Conservation (phyloP, 257 asterid genomes). For the Coffea canephora region DNA sequence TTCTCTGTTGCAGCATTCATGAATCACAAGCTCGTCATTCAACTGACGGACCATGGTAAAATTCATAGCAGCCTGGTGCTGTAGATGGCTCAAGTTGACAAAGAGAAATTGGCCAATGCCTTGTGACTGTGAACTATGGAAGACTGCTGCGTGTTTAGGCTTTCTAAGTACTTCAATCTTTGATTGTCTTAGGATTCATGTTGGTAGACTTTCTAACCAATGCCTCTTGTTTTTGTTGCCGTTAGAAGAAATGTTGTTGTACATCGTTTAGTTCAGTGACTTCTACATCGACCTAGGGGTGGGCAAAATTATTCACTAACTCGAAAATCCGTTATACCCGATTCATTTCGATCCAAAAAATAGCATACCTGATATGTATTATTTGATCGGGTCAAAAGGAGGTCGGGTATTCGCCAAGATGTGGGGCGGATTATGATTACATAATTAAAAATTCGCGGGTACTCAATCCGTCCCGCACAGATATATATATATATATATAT, state of each 20-base stretch:
- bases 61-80: conserved; percentile 13
- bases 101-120: background rate
- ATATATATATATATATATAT: too few relatives aligned
- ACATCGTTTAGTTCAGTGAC: background rate
- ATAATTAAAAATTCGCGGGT: too few relatives aligned
- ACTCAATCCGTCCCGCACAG: too few relatives aligned
- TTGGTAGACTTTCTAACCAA: background rate
- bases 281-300: background rate
- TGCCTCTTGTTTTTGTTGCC: background rate
- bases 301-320: too few relatives aligned
- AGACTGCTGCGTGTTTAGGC: background rate
- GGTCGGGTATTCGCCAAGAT: too few relatives aligned
- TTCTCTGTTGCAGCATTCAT: conserved; percentile 12
- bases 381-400: too few relatives aligned
- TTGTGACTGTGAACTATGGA: background rate
- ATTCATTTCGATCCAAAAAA: too few relatives aligned
- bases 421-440: too few relatives aligned
- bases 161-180: background rate
- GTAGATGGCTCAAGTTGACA: conserved; percentile 13
- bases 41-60: background rate
- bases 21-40: background rate
- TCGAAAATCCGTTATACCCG: too few relatives aligned
- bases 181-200: background rate
- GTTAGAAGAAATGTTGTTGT: background rate
- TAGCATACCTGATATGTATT: too few relatives aligned